A percentile compares a stretch with the other conserved stretches of the same genome.
Conservation (phyloP, 129 eudicot species). For the Logfia minima region DNA sequence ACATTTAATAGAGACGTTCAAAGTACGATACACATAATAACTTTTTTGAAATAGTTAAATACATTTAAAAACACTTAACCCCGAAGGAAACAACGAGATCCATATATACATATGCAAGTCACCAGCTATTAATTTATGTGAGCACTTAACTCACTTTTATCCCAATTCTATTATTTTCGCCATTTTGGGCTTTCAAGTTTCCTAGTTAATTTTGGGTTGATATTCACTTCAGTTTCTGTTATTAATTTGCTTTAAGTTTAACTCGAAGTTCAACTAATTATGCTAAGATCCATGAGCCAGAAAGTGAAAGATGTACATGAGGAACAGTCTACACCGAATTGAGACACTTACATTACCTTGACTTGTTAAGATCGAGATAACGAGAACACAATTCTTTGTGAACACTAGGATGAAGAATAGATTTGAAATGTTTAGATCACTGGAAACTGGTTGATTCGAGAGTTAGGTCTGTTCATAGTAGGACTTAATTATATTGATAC, state of each 20-base stretch:
- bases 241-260: too few species aligned
- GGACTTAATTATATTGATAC: too few species aligned
- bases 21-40: too few species aligned
- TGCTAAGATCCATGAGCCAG: background rate
- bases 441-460: background rate
- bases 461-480: too few species aligned
- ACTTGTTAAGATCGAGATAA: background rate
- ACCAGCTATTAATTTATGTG: too few species aligned
- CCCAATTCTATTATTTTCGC: background rate
- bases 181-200: background rate
- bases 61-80: too few species aligned
- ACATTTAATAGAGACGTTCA: too few species aligned
- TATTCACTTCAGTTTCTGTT: background rate
- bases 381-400: background rate
- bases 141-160: background rate
- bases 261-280: background rate
- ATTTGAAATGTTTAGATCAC: background rate
- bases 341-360: background rate
- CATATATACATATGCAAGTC: too few species aligned
- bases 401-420: background rate
- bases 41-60: too few species aligned
- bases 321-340: background rate
- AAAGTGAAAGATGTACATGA: background rate
- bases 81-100: too few species aligned
- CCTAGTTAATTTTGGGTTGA: background rate